These are phyloP conservation scores for Thelephora aurantiotincta DNA, from an alignment of 768 basidiomycete species.

Conservation along the genomic window DNA sequence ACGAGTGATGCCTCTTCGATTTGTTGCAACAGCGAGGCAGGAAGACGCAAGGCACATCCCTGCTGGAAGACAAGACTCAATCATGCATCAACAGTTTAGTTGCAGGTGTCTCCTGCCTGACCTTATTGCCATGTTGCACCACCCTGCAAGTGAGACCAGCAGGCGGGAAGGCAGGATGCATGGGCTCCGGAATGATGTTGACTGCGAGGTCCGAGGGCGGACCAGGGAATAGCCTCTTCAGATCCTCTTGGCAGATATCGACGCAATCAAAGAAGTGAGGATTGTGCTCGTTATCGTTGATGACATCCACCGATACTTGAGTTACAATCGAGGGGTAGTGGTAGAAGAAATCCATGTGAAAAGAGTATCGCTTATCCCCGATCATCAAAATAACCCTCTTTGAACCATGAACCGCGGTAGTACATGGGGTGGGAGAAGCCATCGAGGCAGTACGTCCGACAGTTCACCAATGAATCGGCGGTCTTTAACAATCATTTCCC, in stretches of 20 bases:
- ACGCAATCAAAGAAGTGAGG: background rate
- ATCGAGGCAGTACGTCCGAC: constrained; percentile 30
- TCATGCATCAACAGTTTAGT: background rate
- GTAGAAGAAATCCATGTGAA: background rate
- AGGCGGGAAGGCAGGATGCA: too few species aligned
- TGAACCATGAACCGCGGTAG: constrained; percentile 37
- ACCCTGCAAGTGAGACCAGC: too few species aligned
- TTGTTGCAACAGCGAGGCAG: background rate
- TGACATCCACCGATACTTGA: background rate
- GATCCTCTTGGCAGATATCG: background rate
- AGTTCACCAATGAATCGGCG: background rate
- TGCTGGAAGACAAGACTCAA: background rate
- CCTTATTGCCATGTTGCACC: too few species aligned
- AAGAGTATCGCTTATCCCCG: background rate
- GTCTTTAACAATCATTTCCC: too few species aligned
- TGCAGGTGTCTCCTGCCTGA: too few species aligned
- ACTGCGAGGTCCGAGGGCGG: too few species aligned
- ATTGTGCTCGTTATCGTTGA: background rate
- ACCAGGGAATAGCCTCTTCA: background rate
- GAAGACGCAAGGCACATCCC: background rate
- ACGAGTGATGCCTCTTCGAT: constrained; percentile 1
- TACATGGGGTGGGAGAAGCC: constrained; percentile 30
- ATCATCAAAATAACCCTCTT: constrained; percentile 19
- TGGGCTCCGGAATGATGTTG: too few species aligned
- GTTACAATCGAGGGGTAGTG: background rate